phyloP scores from a whole-genome alignment of 164 flowering plant genomes.

The Sextonia rubra region DNA sequence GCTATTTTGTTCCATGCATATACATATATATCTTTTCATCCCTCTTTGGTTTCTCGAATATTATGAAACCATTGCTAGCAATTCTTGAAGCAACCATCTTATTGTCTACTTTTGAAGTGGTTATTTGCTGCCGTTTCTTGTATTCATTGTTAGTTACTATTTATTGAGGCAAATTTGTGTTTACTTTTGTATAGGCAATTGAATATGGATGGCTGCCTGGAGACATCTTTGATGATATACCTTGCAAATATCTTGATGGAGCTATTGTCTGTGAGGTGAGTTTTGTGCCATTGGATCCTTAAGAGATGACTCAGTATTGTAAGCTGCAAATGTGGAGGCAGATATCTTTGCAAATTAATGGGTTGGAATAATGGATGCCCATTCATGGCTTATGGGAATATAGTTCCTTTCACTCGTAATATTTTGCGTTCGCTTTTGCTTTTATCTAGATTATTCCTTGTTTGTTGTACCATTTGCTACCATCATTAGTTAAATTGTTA shows the following conservation, averaged over 20 bases:
- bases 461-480: too few species aligned
- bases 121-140: not conserved
- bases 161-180: constrained; percentile 1
- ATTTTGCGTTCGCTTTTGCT: too few species aligned
- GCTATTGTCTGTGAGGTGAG: constrained; percentile 74
- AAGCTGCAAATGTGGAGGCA: too few species aligned
- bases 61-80: not conserved
- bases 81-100: not conserved
- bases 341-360: too few species aligned
- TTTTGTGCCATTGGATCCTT: not conserved
- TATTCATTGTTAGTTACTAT: not conserved
- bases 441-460: too few species aligned
- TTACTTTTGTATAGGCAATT: constrained; percentile 58
- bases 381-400: too few species aligned
- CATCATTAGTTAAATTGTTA: too few species aligned
- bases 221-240: constrained; percentile 75
- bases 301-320: not conserved
- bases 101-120: not conserved
- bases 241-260: constrained; percentile 82
- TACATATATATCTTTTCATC: too few species aligned
- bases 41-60: not conserved
- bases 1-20: too few species aligned
- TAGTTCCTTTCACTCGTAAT: too few species aligned
- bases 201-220: constrained; percentile 89
- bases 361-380: too few species aligned